Conservation (phyloP, 225 moss, liverwort and hornwort species). For the Marchantia paleacea region DNA sequence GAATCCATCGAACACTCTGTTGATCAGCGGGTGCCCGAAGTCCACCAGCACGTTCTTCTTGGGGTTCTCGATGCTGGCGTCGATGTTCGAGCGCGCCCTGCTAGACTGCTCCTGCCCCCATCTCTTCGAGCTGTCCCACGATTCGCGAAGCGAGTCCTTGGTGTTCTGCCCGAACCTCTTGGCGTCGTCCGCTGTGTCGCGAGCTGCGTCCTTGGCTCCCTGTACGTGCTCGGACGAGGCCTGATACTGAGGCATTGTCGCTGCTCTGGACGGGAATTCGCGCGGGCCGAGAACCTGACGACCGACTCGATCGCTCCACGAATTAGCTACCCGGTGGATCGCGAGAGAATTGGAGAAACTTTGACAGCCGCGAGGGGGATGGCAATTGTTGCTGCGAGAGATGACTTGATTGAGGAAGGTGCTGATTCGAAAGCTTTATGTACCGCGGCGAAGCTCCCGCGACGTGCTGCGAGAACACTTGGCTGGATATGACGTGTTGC, state of each 20-base stretch:
- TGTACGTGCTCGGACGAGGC: constrained; percentile 24
- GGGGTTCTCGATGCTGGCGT: constrained; percentile 26
- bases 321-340: not conserved
- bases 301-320: too few relatives aligned
- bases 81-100: not conserved
- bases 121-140: constrained; percentile 36
- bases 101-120: constrained; percentile 32
- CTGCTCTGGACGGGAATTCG: not conserved
- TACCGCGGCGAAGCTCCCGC: not conserved
- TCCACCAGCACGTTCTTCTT: constrained; percentile 57
- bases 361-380: too few relatives aligned
- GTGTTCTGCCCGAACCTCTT: constrained; percentile 29
- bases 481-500: not conserved
- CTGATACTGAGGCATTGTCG: constrained; percentile 35
- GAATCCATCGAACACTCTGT: constrained; percentile 83
- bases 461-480: not conserved
- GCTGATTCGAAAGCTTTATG: not conserved
- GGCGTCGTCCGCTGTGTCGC: constrained; percentile 16
- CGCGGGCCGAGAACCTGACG: too few relatives aligned
- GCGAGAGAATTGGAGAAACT: not conserved
- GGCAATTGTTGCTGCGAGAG: too few relatives aligned
- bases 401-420: not conserved
- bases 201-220: constrained; percentile 25
- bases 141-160: constrained; percentile 21
- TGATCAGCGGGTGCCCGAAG: constrained; percentile 81